Base-by-base conservation (phyloP, 352 stramenopile species). In the Globisporangium apiculatum region DNA sequence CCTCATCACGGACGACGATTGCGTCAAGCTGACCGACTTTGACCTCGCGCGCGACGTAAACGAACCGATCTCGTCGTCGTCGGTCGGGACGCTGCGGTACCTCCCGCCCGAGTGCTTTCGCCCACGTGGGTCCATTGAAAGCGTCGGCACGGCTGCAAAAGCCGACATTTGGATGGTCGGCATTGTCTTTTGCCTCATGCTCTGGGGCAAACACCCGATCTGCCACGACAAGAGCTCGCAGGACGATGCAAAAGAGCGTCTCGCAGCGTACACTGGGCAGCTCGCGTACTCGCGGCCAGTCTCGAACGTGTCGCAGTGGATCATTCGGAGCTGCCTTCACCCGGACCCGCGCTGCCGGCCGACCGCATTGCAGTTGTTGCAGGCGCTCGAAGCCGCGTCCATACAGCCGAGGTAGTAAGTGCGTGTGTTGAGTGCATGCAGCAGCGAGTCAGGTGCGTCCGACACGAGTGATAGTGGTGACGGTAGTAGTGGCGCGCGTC, bases 1-100 rank as follows among this genome's bases (percentile, higher is more conserved):
- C 55, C 73, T 99, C 38, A 91, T 99, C 64, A 92, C 91, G 46
- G 67, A 78, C 6, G 81, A 96, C 62, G 86, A 83, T 43, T 76
- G 73, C 56, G 71, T 97, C 31, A 95, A 96, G 66, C 63, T 97
- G 17, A 97, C 89, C n/a, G 89, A 97, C 66, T 96, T 97, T 51
- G 89, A 94, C 47, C 72, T 97, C 37, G 85, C 89, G 41, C 78
- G 89, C 45, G 66, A 73, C 53, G 75, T 75, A 4, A 69, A 83
- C 55, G 63, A 76, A 51, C 67, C 77, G 35, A 87, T 83, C 15
- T 70, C 65, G 2, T 86, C 73, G 41, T 88, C 78, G 18, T 75
- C 74, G n/a, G 75, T 88, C 43, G 82, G 82, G 12, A 91, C 82
- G 36, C 53, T 91, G 49, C 76, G 79, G 45, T 91, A 89, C 57